Evolutionary conservation across 2,329 filamentous ascomycete genomes (phyloP).

Genomic region (Cladophialophora carrionii): DNA sequence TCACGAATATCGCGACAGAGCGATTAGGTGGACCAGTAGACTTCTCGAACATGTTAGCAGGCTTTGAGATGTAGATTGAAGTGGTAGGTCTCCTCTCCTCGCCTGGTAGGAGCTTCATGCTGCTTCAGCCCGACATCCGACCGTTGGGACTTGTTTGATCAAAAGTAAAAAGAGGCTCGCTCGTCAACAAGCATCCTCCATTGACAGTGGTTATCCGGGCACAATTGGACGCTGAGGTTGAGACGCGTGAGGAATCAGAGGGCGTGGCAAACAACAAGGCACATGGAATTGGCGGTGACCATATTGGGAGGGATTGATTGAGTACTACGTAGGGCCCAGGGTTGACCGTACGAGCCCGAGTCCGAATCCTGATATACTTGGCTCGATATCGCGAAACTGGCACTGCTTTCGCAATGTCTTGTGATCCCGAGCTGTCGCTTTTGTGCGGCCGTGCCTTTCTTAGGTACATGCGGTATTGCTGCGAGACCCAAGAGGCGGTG

Average conservation of each 20-base stretch:
- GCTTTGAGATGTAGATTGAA: no score
- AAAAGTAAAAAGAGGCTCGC: neutral
- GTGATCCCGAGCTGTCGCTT: neutral
- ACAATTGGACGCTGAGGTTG: no score
- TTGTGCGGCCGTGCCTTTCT: neutral
- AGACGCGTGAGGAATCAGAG: no score
- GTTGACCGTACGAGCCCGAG: neutral
- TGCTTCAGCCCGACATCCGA: neutral
- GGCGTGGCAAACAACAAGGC: no score
- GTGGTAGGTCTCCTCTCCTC: neutral
- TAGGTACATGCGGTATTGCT: neutral
- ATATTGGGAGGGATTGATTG: neutral
- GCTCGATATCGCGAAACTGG: neutral
- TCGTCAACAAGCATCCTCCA: neutral
- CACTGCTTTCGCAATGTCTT: neutral
- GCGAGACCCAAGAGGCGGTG: neutral
- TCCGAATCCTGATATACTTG: neutral
- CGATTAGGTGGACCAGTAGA: neutral
- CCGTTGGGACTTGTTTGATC: neutral
- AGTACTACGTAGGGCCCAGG: no score
- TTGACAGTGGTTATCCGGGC: no score
- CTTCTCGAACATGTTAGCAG: neutral
- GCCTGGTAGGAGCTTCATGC: neutral
- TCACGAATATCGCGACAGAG: neutral
- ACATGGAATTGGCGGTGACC: neutral